Conservation (phyloP, 176 grass and related monocot genomes). For the Phragmites australis region DNA sequence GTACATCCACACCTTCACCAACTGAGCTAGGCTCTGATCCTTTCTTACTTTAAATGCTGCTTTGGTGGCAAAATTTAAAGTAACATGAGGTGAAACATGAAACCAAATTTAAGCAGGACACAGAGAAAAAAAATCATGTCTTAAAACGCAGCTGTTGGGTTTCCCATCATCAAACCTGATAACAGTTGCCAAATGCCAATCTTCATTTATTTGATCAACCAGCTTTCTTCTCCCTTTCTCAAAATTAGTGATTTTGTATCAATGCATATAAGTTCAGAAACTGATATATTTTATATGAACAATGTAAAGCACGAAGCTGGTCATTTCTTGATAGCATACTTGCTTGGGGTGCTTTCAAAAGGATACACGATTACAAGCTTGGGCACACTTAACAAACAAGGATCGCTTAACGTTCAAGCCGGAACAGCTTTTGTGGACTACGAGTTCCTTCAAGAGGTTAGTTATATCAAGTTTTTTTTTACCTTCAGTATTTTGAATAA, state of each 20-base stretch:
- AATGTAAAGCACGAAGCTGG: slow-evolving; percentile 79
- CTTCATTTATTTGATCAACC: background rate
- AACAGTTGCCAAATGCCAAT: background rate
- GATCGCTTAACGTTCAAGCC: slow-evolving; percentile 84
- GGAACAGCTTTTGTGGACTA: slow-evolving; percentile 88
- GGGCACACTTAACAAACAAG: slow-evolving; percentile 63
- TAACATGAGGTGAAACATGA: background rate
- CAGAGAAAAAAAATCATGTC: background rate
- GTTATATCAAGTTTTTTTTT: slow-evolving; percentile 14
- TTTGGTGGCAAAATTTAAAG: background rate
- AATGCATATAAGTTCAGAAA: slow-evolving; percentile 8
- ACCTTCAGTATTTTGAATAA: background rate
- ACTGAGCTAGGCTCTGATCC: too few relatives aligned
- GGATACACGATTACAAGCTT: slow-evolving; percentile 77
- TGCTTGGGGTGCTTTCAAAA: slow-evolving; percentile 79
- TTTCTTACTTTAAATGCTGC: background rate
- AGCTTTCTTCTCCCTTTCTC: background rate
- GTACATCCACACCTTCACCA: too few relatives aligned
- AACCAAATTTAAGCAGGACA: background rate
- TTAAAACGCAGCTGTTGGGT: background rate
- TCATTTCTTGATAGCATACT: slow-evolving; percentile 90
- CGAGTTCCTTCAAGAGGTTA: slow-evolving; percentile 89
- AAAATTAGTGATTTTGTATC: background rate
- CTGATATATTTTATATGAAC: slow-evolving; percentile 11
- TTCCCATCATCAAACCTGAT: background rate